These are phyloP conservation scores for Neurospora sp. DNA, from an alignment of 495 filamentous ascomycete species.

Conservation along the genomic window DNA sequence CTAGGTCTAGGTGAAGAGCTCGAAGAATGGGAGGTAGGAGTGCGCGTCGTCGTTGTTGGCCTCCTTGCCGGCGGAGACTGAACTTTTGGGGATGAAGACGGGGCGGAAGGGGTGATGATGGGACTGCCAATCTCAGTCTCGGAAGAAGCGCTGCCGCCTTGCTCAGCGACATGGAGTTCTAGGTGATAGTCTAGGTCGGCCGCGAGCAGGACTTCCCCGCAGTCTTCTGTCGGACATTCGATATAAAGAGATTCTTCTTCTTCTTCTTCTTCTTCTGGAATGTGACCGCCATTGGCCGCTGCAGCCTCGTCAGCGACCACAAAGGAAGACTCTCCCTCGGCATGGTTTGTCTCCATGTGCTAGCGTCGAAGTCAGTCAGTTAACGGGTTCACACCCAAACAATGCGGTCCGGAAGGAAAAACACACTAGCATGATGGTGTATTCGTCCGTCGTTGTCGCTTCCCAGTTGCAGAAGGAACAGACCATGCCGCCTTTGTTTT, in stretches of 20 bases:
- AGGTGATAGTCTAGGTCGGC: constrained; percentile 60
- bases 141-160: constrained; percentile 11
- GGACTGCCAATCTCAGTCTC: not conserved
- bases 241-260: constrained; percentile 39
- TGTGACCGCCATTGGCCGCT: not conserved
- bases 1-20: not conserved
- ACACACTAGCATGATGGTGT: constrained; percentile 22
- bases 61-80: not conserved
- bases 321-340: constrained; percentile 46
- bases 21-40: not conserved
- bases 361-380: constrained; percentile 5
- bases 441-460: constrained; percentile 11
- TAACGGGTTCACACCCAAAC: not conserved
- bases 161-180: constrained; percentile 56
- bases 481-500: constrained; percentile 1
- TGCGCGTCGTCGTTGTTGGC: not conserved
- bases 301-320: constrained; percentile 12
- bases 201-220: constrained; percentile 55
- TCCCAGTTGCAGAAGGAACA: constrained; percentile 26
- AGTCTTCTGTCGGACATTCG: constrained; percentile 60
- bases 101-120: not conserved
- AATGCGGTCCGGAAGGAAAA: not conserved
- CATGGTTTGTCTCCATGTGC: constrained; percentile 50
- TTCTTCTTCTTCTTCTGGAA: constrained; percentile 49
- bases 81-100: not conserved